Evolutionary conservation across 495 filamentous ascomycete genomes (phyloP), one percentile per base, ranked within the genome.

Genomic region (Penicillium longicatenatum): DNA sequence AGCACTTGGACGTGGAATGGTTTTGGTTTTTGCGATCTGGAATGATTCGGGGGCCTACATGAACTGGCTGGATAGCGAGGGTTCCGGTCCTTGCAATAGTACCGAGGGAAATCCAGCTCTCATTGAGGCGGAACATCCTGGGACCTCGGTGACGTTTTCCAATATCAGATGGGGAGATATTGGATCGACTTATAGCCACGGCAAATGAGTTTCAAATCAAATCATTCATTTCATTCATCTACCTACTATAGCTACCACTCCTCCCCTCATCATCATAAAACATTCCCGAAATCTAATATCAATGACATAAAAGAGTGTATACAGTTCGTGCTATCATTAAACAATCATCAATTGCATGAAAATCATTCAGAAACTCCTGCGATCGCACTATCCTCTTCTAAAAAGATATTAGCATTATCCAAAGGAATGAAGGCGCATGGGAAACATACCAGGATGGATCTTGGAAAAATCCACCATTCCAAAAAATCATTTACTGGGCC

Each of bases 21-120:
- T 88, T 1, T 65, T 89, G n/a, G 75, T 80, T 2, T 80, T 89
- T 61, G 81, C 77, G 58, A 78, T 89, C 54, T 89, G 86, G 86
- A 84, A 82, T 70, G 84, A 84, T 52, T 66, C 70, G 16, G 71
- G 75, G n/a, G 69, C 71, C 2, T 81, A 77, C 65, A 88, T 88
- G 86, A 75, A 76, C 42, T 89, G 86, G 85, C 68, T 89, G 12
- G 86, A 89, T 62, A 71, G 75, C 42, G 74, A 71, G 7, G 70
- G 56, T 58, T 72, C 80, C 19, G 86, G 86, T 3, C 85, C 86
- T 26, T 90, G 87, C 65, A 84, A 78, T 57, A 62, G 60, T n/a
- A 75, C 67, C 0, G 65, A 68, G 48, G 73, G 73, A 1, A 63
- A 68, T 50, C 71, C 73, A 20, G 52, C 50, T 3, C 35, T 67